Conservation (phyloP, 495 filamentous ascomycete species). For the Xylaria longipes region DNA sequence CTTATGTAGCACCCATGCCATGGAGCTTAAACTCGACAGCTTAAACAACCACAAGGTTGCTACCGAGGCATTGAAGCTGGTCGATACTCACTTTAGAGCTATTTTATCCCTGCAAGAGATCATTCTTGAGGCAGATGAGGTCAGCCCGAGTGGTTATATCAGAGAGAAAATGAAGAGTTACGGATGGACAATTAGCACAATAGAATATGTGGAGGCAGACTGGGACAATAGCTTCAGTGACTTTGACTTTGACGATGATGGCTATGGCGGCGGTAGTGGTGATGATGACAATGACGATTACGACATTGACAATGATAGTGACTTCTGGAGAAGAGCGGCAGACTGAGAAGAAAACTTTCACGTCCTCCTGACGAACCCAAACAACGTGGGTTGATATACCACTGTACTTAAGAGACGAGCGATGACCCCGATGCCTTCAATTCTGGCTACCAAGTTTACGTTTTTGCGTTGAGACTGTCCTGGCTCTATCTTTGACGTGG, state of each 20-base stretch:
- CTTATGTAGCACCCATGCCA: neutral
- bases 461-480: neutral
- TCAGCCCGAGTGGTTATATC: neutral
- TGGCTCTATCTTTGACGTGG: no score
- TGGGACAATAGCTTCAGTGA: no score
- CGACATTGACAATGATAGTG: neutral
- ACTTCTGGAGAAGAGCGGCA: neutral
- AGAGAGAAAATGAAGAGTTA: neutral
- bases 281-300: neutral
- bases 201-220: no score
- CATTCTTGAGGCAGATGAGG: neutral
- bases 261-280: neutral
- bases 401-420: neutral
- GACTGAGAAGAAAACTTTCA: neutral
- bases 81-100: neutral
- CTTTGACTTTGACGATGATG: no score
- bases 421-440: neutral
- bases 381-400: neutral
- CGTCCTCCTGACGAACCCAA: neutral
- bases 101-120: neutral
- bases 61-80: neutral
- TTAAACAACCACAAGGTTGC: no score
- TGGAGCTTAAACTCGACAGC: no score
- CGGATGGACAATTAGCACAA: slow-evolving; percentile 3
- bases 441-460: neutral